A percentile compares a stretch with the other conserved stretches of the same genome.
These are phyloP conservation scores for Botrytis tulipae DNA, from an alignment of 2,329 filamentous ascomycete genomes.

Conservation along the genomic window DNA sequence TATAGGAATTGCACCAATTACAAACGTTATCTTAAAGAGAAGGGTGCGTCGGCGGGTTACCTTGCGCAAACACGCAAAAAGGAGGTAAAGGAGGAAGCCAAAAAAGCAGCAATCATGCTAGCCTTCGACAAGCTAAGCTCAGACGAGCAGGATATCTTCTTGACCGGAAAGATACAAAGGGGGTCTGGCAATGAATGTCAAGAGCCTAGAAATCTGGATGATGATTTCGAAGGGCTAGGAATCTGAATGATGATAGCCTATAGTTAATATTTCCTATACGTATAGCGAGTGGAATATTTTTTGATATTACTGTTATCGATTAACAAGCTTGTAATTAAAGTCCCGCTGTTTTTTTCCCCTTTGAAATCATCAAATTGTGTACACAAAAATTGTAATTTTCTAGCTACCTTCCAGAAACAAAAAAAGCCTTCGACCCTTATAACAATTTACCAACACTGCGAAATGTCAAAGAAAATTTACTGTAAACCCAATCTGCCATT, in stretches of 20 bases:
- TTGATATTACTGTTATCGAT: background rate
- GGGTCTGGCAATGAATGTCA: background rate
- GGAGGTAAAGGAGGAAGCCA: background rate
- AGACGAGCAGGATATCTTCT: background rate
- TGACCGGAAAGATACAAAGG: background rate
- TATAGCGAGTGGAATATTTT: background rate
- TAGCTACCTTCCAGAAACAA: background rate
- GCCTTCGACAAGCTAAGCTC: background rate
- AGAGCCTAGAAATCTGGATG: background rate
- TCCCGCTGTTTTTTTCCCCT: too few species aligned
- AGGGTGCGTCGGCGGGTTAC: accelerated
- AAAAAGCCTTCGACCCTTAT: background rate
- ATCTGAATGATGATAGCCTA: background rate
- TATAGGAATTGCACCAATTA: background rate
- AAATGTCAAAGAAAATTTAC: background rate
- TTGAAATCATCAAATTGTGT: background rate
- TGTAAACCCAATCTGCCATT: background rate
- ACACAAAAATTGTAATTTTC: background rate
- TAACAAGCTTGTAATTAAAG: background rate
- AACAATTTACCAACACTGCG: background rate
- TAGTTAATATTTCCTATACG: background rate
- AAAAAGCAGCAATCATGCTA: background rate
- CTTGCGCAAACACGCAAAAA: accelerated
- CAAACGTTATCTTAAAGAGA: background rate
- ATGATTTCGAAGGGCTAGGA: background rate